phyloP scores from a whole-genome alignment of 371 early-diverging fungal species.

The Homolaphlyctis polyrhiza region DNA sequence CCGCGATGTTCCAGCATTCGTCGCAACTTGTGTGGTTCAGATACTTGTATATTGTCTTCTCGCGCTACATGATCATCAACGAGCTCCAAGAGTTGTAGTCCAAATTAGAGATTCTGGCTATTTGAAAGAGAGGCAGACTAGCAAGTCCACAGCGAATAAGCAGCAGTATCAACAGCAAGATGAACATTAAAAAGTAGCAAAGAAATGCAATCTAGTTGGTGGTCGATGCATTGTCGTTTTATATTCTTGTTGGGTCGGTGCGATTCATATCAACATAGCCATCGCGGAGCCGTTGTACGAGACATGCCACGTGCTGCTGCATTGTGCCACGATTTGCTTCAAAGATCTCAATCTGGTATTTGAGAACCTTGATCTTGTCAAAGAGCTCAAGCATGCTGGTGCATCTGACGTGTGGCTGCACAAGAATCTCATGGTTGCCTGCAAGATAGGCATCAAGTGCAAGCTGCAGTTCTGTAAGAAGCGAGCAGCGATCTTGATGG shows the following conservation, averaged over 20 bases:
- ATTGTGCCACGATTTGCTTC: background rate
- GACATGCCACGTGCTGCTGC: background rate
- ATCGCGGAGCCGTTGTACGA: background rate
- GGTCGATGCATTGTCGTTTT: background rate
- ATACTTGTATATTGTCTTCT: conserved; percentile 84
- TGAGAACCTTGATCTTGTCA: background rate
- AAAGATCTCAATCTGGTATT: background rate
- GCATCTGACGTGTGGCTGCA: background rate
- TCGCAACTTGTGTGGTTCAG: conserved; percentile 96
- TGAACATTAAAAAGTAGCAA: background rate
- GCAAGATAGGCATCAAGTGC: conserved; percentile 1
- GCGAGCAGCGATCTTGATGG: background rate
- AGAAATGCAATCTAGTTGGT: background rate
- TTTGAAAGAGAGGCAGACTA: too few relatives aligned
- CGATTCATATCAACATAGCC: background rate
- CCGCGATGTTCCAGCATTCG: conserved; percentile 82
- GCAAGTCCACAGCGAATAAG: background rate
- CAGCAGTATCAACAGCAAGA: background rate
- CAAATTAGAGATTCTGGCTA: too few relatives aligned
- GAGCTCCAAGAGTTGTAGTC: too few relatives aligned
- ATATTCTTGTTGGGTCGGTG: background rate
- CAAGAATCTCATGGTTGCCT: conserved; percentile 1
- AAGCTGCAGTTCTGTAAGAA: background rate
- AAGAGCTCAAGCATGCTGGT: background rate
- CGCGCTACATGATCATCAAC: conserved; percentile 93